A percentile compares a stretch with the other conserved stretches of the same genome.
phyloP scores from a whole-genome alignment of 106 monocot species.

The Dactylorhiza incarnata region DNA sequence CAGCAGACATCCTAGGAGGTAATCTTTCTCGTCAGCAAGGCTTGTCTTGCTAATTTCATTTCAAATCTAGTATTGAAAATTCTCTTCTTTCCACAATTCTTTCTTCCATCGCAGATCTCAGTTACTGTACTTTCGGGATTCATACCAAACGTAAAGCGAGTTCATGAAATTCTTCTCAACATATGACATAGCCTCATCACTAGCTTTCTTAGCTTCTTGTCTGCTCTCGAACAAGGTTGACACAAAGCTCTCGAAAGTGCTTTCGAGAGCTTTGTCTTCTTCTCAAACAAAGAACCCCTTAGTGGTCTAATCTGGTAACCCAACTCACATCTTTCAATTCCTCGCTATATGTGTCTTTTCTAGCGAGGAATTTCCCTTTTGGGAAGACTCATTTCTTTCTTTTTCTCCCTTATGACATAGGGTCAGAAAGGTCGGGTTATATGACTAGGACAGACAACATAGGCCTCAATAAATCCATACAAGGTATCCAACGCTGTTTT shows the following conservation, averaged over 20 bases:
- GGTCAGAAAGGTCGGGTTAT: background rate
- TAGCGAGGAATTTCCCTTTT: background rate
- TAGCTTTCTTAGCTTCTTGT: slow-evolving; percentile 6
- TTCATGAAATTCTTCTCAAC: slow-evolving; percentile 17
- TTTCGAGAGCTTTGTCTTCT: background rate
- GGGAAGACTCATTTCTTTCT: background rate
- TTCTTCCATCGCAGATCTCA: slow-evolving; percentile 5
- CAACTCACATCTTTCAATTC: slow-evolving; percentile 7
- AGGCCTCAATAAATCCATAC: slow-evolving; percentile 16
- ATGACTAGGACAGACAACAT: slow-evolving; percentile 8
- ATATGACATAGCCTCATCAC: slow-evolving; percentile 18
- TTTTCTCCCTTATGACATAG: background rate
- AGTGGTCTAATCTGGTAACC: slow-evolving; percentile 10
- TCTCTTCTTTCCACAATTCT: too few relatives aligned
- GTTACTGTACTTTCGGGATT: background rate
- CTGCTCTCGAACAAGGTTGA: background rate
- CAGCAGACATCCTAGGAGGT: too few relatives aligned
- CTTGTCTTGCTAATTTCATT: too few relatives aligned
- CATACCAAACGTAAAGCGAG: background rate
- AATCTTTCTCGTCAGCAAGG: too few relatives aligned
- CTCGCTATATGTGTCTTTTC: slow-evolving; percentile 4
- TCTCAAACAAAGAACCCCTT: slow-evolving; percentile 16
- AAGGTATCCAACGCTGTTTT: slow-evolving; percentile 2
- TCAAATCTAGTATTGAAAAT: too few relatives aligned
- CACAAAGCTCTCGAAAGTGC: background rate